These are phyloP conservation scores for Lasiosphaeria hispida DNA, from an alignment of 495 filamentous ascomycete species.

Conservation along the genomic window DNA sequence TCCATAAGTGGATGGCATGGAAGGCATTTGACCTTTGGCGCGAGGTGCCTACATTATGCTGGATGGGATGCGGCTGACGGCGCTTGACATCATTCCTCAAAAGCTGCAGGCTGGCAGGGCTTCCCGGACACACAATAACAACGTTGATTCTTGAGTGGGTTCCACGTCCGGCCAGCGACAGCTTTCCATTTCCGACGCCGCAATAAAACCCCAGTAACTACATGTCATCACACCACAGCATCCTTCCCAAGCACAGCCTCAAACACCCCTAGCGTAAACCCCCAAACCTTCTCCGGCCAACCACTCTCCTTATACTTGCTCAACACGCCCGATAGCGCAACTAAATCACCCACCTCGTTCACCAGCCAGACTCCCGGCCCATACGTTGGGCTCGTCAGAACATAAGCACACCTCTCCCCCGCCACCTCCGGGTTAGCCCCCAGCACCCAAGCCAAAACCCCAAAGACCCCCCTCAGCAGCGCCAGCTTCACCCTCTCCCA, in stretches of 20 bases:
- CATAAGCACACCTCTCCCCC: slow-evolving; percentile 21
- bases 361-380: slow-evolving; percentile 1
- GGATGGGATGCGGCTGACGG: too few relatives aligned
- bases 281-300: slow-evolving; percentile 20
- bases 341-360: slow-evolving; percentile 4
- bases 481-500: background rate
- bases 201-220: background rate
- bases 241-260: background rate
- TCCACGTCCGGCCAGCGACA: too few relatives aligned
- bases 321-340: background rate
- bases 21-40: too few relatives aligned
- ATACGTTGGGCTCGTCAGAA: slow-evolving; percentile 10
- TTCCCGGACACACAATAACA: too few relatives aligned
- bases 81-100: too few relatives aligned
- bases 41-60: too few relatives aligned
- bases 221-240: background rate
- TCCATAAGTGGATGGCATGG: too few relatives aligned
- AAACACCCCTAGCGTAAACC: slow-evolving; percentile 10
- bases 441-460: slow-evolving; percentile 1
- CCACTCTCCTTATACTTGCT: slow-evolving; percentile 11
- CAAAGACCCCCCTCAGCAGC: background rate
- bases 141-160: too few relatives aligned
- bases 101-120: too few relatives aligned
- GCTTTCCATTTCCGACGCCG: too few relatives aligned
- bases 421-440: slow-evolving; percentile 15